Conservation (phyloP, 2,329 filamentous ascomycete genomes). For the Pseudogymnoascus sp. region DNA sequence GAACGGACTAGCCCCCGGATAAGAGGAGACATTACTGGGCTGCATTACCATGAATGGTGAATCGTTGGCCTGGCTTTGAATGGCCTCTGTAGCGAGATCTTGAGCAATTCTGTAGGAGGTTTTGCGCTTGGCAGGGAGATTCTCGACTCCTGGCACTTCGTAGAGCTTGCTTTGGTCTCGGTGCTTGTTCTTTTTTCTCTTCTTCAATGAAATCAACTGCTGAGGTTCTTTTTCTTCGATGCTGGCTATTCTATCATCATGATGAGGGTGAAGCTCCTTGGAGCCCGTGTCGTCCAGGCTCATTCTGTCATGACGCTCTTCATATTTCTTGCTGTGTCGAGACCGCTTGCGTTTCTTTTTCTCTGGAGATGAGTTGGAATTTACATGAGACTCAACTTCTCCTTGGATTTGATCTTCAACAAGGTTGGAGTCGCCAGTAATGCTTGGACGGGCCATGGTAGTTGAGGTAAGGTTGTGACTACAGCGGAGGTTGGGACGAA, state of each 20-base stretch:
- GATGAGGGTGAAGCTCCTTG: background rate
- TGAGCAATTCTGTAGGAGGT: background rate
- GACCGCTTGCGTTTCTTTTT: background rate
- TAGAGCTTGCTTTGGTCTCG: background rate
- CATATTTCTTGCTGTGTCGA: background rate
- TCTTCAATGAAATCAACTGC: background rate
- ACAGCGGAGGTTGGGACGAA: background rate
- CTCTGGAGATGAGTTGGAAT: background rate
- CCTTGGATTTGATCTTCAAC: background rate
- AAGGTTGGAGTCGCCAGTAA: background rate
- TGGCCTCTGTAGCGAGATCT: constrained; percentile 17
- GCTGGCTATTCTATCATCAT: background rate
- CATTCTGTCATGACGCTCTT: background rate
- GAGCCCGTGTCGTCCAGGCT: background rate
- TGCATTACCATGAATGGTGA: constrained; percentile 24
- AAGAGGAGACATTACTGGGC: constrained; percentile 2
- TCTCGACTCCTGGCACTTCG: background rate
- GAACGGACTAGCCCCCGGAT: background rate
- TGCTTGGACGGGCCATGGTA: background rate
- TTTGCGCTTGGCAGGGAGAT: background rate
- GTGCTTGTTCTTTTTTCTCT: background rate
- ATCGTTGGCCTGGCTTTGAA: constrained; percentile 23
- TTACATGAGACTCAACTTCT: background rate
- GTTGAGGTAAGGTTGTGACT: background rate
- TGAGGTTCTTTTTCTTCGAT: background rate